Evolutionary conservation across 192 early-diverging fungal genomes (phyloP).

Genomic region (Coemansia sp.): DNA sequence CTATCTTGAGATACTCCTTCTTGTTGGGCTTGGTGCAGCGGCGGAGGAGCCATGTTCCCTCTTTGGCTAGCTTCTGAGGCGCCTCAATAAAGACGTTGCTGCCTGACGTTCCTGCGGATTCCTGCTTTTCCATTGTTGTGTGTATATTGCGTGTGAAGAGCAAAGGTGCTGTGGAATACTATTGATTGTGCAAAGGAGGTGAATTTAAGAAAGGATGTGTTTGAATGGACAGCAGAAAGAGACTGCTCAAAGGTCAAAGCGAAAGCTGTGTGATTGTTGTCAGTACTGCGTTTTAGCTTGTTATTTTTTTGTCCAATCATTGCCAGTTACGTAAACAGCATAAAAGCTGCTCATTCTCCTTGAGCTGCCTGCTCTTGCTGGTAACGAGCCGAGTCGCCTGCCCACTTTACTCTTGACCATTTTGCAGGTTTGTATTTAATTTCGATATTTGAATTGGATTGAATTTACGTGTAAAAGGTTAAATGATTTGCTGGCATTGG

Average conservation of each 20-base stretch:
- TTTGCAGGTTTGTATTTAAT: not conserved
- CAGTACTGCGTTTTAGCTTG: too few species aligned
- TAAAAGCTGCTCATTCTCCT: not conserved
- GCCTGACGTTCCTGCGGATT: conserved; percentile 7
- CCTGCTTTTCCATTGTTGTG: conserved; percentile 29
- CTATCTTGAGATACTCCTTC: conserved; percentile 94
- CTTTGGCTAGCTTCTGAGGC: conserved; percentile 90
- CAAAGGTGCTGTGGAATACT: not conserved
- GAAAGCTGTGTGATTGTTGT: not conserved
- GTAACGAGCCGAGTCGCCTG: not conserved
- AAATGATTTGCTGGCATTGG: not conserved
- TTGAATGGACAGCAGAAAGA: not conserved
- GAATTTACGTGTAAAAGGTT: not conserved
- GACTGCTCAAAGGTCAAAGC: not conserved
- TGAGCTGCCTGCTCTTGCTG: not conserved
- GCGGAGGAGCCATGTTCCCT: conserved; percentile 88
- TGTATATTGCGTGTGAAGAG: not conserved
- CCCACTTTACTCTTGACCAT: not conserved
- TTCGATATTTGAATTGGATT: not conserved
- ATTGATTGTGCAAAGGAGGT: not conserved
- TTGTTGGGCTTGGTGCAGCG: conserved; percentile 97
- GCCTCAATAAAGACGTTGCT: conserved; percentile 71
- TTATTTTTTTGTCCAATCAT: conserved; percentile 3
- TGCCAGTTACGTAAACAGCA: not conserved
- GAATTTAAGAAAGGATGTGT: not conserved